phyloP scores from a whole-genome alignment of 2,329 filamentous ascomycete species.

The Tolypocladium nubicola region DNA sequence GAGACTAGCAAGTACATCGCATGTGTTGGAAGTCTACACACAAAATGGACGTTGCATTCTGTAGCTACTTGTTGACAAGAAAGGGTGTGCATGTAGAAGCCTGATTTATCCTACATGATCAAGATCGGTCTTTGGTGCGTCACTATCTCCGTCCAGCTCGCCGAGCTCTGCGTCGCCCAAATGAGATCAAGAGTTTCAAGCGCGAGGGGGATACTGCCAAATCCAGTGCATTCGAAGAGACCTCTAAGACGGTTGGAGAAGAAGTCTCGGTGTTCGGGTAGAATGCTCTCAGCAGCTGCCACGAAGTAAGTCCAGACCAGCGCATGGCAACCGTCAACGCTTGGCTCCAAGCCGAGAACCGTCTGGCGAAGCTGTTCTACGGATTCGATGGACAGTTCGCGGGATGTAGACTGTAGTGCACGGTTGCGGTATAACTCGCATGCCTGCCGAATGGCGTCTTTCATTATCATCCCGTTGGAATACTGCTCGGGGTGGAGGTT shows the following conservation, averaged over 20 bases:
- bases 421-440: constrained; percentile 15
- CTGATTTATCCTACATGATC: constrained; percentile 11
- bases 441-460: constrained; percentile 13
- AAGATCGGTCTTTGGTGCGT: constrained; percentile 15
- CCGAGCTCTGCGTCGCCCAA: constrained; percentile 16
- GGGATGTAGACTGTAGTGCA: constrained; percentile 3
- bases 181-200: constrained; percentile 20
- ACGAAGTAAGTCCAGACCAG: constrained; percentile 31
- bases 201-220: constrained; percentile 26
- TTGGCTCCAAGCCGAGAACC: constrained; percentile 14
- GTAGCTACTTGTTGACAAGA: too few relatives aligned
- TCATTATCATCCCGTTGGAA: constrained; percentile 10
- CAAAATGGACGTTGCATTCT: too few relatives aligned
- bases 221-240: constrained; percentile 20
- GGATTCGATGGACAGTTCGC: constrained; percentile 13
- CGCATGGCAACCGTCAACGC: constrained; percentile 21
- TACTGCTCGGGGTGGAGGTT: constrained; percentile 9
- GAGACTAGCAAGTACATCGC: too few relatives aligned
- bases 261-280: constrained; percentile 22
- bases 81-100: too few relatives aligned
- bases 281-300: constrained; percentile 25
- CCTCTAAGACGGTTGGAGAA: constrained; percentile 18
- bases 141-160: constrained; percentile 18
- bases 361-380: constrained; percentile 21
- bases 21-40: too few relatives aligned